Evolutionary conservation across 495 filamentous ascomycete genomes (phyloP).

Genomic region (Podospora bellae-mahoneyi): DNA sequence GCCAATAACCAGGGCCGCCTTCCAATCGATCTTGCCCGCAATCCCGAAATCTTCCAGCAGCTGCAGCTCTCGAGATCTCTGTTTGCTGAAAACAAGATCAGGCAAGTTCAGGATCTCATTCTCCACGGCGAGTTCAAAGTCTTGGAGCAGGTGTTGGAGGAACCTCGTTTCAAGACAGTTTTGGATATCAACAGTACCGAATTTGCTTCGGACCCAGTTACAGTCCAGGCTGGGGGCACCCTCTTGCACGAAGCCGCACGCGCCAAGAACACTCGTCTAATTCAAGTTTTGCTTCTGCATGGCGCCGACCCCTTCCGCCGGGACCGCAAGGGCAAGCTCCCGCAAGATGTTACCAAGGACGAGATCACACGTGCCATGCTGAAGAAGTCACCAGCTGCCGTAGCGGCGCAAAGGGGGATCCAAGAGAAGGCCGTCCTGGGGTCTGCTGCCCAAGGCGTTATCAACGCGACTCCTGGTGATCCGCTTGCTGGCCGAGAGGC

Average conservation of each 20-base stretch:
- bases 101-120: slow-evolving; percentile 75
- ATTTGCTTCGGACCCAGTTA: slow-evolving; percentile 74
- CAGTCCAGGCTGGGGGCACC: slow-evolving; percentile 74
- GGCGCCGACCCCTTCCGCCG: slow-evolving; percentile 96
- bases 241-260: slow-evolving; percentile 91
- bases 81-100: slow-evolving; percentile 81
- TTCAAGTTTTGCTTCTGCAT: slow-evolving; percentile 85
- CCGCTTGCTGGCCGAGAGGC: slow-evolving; percentile 75
- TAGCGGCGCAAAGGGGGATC: slow-evolving; percentile 88
- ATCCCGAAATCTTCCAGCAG: slow-evolving; percentile 90
- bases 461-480: slow-evolving; percentile 57
- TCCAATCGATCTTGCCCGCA: slow-evolving; percentile 83
- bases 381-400: slow-evolving; percentile 91
- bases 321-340: slow-evolving; percentile 90
- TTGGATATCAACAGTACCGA: slow-evolving; percentile 89
- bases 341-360: slow-evolving; percentile 96
- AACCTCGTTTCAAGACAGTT: slow-evolving; percentile 76
- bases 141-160: slow-evolving; percentile 74
- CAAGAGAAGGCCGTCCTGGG: slow-evolving; percentile 95
- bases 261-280: slow-evolving; percentile 75
- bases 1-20: slow-evolving; percentile 86
- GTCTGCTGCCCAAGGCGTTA: slow-evolving; percentile 56
- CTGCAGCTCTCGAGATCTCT: slow-evolving; percentile 87
- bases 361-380: slow-evolving; percentile 80
- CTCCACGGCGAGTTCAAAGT: slow-evolving; percentile 66